These are phyloP conservation scores for Podila epigama DNA, from an alignment of 192 early-diverging fungal species.

Conservation along the genomic window DNA sequence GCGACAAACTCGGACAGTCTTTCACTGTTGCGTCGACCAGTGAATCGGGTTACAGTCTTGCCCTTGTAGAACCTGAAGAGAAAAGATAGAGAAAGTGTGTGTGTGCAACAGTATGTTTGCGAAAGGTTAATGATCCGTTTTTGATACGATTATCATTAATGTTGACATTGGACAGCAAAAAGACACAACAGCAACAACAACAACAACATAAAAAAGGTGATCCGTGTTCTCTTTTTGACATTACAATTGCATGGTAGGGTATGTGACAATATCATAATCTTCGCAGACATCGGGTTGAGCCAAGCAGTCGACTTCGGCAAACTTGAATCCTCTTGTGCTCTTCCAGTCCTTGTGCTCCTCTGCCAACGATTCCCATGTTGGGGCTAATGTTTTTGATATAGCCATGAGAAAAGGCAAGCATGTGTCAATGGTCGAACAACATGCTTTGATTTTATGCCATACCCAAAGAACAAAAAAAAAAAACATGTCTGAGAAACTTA, in stretches of 20 bases:
- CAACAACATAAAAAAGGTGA: too few relatives aligned
- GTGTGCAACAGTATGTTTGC: too few relatives aligned
- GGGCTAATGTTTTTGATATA: conserved; percentile 48
- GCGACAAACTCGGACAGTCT: conserved; percentile 12
- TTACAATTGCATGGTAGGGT: conserved; percentile 42
- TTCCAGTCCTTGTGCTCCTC: conserved; percentile 51
- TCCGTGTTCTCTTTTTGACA: too few relatives aligned
- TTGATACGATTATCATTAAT: background rate
- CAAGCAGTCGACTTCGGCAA: conserved; percentile 76
- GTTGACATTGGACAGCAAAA: background rate
- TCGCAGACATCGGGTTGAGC: conserved; percentile 37
- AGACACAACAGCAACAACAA: background rate
- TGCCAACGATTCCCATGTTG: conserved; percentile 55
- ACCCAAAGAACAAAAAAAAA: background rate
- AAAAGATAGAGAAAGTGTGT: too few relatives aligned
- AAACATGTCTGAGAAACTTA: conserved; percentile 2
- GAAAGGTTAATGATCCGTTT: background rate
- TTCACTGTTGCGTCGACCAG: conserved; percentile 2
- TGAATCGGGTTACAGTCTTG: conserved; percentile 21
- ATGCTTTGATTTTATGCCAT: background rate
- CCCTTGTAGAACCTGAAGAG: conserved; percentile 36
- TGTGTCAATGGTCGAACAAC: too few relatives aligned
- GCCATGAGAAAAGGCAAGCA: background rate
- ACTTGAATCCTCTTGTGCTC: conserved; percentile 55
- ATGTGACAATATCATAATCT: conserved; percentile 30